A percentile compares a stretch with the other conserved stretches of the same genome.
phyloP scores from a whole-genome alignment of 139 green algal species.

The Zygnema circumcarinatum region DNA sequence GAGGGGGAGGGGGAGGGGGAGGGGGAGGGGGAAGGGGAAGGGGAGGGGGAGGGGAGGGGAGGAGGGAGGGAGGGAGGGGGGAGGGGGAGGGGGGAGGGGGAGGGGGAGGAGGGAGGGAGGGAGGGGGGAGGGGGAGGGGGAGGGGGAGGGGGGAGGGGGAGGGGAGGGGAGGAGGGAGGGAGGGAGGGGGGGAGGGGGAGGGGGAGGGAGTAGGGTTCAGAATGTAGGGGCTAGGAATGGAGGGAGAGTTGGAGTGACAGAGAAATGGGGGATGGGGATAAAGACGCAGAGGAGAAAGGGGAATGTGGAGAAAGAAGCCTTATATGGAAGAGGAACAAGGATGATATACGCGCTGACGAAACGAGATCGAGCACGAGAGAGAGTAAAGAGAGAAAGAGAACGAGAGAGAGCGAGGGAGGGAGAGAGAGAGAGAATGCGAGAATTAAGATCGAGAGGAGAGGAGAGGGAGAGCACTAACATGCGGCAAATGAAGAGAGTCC shows the following conservation, averaged over 20 bases:
- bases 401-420: neutral
- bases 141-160: neutral
- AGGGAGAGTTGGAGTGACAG: neutral
- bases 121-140: neutral
- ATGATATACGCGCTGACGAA: too few species aligned
- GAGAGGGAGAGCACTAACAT: slow-evolving; percentile 44
- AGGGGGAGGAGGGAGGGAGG: neutral
- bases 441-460: neutral
- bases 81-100: neutral
- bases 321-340: neutral
- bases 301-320: neutral
- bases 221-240: neutral
- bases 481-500: slow-evolving; percentile 32
- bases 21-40: neutral
- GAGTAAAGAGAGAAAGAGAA: neutral
- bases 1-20: neutral
- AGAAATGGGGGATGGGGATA: neutral
- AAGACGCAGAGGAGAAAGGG: neutral
- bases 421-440: neutral
- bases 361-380: neutral
- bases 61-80: too few species aligned
- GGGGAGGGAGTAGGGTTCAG: neutral
- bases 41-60: neutral
- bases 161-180: neutral
- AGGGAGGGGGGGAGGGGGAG: neutral